phyloP scores from a whole-genome alignment of 2,329 filamentous ascomycete genomes.

The Geoglossum cookeanum region DNA sequence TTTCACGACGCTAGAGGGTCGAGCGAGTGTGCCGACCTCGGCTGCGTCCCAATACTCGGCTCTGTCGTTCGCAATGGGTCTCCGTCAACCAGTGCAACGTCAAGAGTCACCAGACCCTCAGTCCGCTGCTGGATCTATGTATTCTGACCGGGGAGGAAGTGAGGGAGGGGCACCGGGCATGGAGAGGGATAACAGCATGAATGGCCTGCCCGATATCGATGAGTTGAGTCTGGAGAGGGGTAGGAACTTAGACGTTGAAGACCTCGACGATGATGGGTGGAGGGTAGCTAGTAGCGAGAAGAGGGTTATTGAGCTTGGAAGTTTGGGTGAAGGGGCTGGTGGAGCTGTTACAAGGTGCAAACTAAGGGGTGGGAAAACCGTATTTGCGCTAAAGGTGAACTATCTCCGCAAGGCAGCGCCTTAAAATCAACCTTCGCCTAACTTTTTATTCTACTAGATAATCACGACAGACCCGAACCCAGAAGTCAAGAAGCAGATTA shows the following conservation, averaged over 20 bases:
- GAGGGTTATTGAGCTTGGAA: conserved; percentile 72
- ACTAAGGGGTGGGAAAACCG: conserved; percentile 76
- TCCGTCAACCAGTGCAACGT: conserved; percentile 30
- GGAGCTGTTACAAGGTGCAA: conserved; percentile 85
- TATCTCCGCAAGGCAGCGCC: background rate
- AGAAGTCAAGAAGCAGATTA: conserved; percentile 95
- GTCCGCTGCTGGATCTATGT: conserved; percentile 70
- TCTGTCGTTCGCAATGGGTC: conserved; percentile 60
- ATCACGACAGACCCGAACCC: conserved; percentile 97
- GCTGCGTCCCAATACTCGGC: conserved; percentile 77
- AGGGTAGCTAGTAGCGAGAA: conserved; percentile 77
- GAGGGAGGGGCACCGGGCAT: conserved; percentile 50
- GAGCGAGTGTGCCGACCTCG: conserved; percentile 62
- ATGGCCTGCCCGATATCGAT: conserved; percentile 58
- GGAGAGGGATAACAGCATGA: conserved; percentile 67
- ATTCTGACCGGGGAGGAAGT: conserved; percentile 49
- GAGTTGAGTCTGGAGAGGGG: conserved; percentile 68
- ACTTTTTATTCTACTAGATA: conserved; percentile 36
- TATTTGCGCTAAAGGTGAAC: conserved; percentile 83
- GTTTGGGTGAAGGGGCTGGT: conserved; percentile 82
- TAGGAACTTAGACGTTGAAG: conserved; percentile 72
- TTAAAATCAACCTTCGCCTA: conserved; percentile 3
- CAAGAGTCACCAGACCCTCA: conserved; percentile 64
- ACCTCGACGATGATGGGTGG: conserved; percentile 90
- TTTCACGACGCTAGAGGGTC: conserved; percentile 57